phyloP scores from a whole-genome alignment of 805 yeast genomes.

The Barnettozyma botsteinii region DNA sequence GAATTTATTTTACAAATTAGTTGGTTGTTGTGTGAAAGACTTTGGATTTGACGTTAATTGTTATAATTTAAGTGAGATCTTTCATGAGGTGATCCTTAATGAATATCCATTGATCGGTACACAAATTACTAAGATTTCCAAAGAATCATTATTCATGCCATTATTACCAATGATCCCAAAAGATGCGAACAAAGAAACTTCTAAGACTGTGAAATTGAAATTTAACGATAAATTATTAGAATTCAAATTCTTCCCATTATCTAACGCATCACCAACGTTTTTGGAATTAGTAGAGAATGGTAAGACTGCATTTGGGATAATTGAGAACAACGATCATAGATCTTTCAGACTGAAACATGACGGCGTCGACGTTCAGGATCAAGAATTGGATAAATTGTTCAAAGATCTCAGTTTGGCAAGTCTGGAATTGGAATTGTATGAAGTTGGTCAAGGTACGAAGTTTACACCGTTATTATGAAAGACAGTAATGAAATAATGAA shows the following conservation, averaged over 20 bases:
- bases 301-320: conserved; percentile 50
- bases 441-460: conserved; percentile 13
- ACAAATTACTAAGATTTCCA: conserved; percentile 25
- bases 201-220: conserved; percentile 39
- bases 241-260: conserved; percentile 57
- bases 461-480: conserved; percentile 24
- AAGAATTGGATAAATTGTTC: conserved; percentile 17
- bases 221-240: conserved; percentile 52
- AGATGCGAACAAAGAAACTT: conserved; percentile 30
- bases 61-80: conserved; percentile 60
- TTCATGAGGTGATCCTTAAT: conserved; percentile 51
- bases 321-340: conserved; percentile 8
- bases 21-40: conserved; percentile 71
- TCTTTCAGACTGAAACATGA: conserved; percentile 15
- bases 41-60: conserved; percentile 74
- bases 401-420: conserved; percentile 11
- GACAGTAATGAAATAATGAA: not conserved
- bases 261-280: conserved; percentile 76
- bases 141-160: conserved; percentile 21
- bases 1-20: conserved; percentile 47
- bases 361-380: conserved; percentile 15
- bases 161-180: conserved; percentile 30
- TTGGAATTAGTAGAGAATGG: conserved; percentile 77
- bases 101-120: conserved; percentile 64
- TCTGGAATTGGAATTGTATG: conserved; percentile 20